Evolutionary conservation across 345 rosid genomes (phyloP), one percentile per base, ranked within the genome.

Genomic region (Erodium maritimum): DNA sequence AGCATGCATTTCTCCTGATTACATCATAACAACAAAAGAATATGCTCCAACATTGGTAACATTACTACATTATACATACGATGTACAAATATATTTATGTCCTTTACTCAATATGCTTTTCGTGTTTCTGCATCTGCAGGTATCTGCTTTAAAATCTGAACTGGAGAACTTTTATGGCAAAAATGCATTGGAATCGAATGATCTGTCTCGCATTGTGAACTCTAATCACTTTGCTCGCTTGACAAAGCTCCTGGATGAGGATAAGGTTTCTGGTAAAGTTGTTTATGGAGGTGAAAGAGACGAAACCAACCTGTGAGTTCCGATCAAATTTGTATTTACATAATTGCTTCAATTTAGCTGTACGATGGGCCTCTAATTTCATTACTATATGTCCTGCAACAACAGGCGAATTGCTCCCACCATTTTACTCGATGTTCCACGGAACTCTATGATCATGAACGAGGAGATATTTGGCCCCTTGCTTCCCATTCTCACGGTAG

Each of bases 391-490:
- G 23, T 71, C 65, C 50, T 54, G 57, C 52, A 65, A 57, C 59
- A 59, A 63, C 75, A 93, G 97, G 76, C 77, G 60, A 73, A 87
- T 93, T 64, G 70, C 88, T 70, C 99, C 99, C 14, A 83, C 99
- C 61, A 73, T 93, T 72, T 79, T 93, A 75, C 76, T 93, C n/a
- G 95, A 83, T 48, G 91, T 87, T 2, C 95, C 99, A 0, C 65
- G 21, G 59, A 81, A 89, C 66, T 82, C 97, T 70, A 46, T 77
- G 68, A 82, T 89, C 46, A 93, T 93, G 99, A 78, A 59, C 17
- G 96, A 93, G 61, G 99, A 89, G 77, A 89, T 93, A 54, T 93
- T 89, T 75, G 99, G 99, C 54, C 99, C 99, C 19, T 67, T 93
- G 69, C 97, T 93, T 71, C 99, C 99, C 60, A 79, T 93, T 64